These are phyloP conservation scores for Debaryomyces hansenii DNA, from an alignment of 805 yeast species.

Conservation along the genomic window DNA sequence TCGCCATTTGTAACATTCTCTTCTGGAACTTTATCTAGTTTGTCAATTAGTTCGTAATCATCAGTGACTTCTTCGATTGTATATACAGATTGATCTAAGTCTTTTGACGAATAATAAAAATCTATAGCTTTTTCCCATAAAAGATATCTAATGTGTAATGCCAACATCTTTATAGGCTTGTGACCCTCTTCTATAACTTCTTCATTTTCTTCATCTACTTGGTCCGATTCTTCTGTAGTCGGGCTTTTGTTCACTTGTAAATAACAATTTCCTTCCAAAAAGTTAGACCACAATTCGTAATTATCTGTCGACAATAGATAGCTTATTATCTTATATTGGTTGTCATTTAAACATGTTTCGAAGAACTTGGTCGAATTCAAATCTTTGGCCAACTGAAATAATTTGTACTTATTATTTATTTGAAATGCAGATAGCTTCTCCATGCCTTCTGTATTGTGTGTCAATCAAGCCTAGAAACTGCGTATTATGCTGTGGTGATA, in stretches of 20 bases:
- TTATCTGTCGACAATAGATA: constrained; percentile 29
- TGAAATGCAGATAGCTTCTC: constrained; percentile 39
- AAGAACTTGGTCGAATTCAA: constrained; percentile 32
- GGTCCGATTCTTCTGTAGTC: background rate
- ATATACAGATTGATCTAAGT: constrained; percentile 18
- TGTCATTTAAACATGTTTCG: constrained; percentile 33
- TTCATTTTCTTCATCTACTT: constrained; percentile 39
- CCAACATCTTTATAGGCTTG: constrained; percentile 37
- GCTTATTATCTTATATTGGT: constrained; percentile 31
- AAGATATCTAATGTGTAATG: constrained; percentile 64
- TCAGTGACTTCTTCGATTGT: constrained; percentile 31
- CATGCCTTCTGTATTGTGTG: constrained; percentile 19
- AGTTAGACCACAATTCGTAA: constrained; percentile 33
- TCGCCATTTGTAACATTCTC: constrained; percentile 6
- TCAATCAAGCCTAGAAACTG: background rate
- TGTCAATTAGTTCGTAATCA: constrained; percentile 36
- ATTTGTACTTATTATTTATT: constrained; percentile 27
- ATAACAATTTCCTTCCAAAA: constrained; percentile 40
- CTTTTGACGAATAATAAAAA: constrained; percentile 31
- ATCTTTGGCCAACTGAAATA: constrained; percentile 36
- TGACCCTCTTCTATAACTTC: constrained; percentile 45
- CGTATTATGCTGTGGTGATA: no score
- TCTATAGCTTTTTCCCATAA: constrained; percentile 73
- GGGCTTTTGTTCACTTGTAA: constrained; percentile 17
- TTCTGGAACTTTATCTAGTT: constrained; percentile 24